Evolutionary conservation across 2,329 filamentous ascomycete genomes (phyloP), one percentile per base, ranked within the genome.

Genomic region (Verticillium albo-atrum): DNA sequence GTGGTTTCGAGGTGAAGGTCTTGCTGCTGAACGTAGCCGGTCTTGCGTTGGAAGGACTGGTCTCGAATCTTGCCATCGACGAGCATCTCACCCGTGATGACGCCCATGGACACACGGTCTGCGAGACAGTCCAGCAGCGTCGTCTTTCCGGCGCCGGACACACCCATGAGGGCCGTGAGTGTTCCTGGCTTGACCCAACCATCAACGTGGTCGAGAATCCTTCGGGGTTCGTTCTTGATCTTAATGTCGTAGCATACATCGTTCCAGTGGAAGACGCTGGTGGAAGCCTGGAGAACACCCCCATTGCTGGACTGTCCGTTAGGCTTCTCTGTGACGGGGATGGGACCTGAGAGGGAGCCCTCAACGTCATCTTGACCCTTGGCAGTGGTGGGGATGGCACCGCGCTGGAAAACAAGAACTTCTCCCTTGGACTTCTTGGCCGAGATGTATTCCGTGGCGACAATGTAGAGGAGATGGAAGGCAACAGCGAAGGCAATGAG

Each of bases 121-220:
- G 93, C 93, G 63, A 97, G 81, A 35, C 91, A 90, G 74, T 97
- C 91, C 30, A 97, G 78, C 28, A 97, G 83, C 1, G 93, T 97
- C 0, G 93, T 97, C 75, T 97, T 97, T 61, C 93, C 93, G 17
- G 93, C 93, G 65, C 93, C 92, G 34, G 89, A 92, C 7, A 93
- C 91, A 76, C 92, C 90, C 92, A 97, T 97, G 3, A 96, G 80
- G 35, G 91, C 92, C 15, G 92, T 97, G 57, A 96, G 74, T 17
- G 91, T 96, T 61, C 93, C 93, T 3, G 93, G 93, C 74, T 96
- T 95, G 61, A 97, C 92, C 90, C 91, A 97, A 35, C 93, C 93
- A 69, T 96, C 90, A 15, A 97, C 90, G 63, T 95, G 80, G 67
- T 97, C 88, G 60, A 97, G 78, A 67, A 97, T 90, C 50, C 89